These are phyloP conservation scores for Cutaneotrichosporon daszewskae DNA, from an alignment of 1,284 basidiomycete genomes.

Conservation along the genomic window DNA sequence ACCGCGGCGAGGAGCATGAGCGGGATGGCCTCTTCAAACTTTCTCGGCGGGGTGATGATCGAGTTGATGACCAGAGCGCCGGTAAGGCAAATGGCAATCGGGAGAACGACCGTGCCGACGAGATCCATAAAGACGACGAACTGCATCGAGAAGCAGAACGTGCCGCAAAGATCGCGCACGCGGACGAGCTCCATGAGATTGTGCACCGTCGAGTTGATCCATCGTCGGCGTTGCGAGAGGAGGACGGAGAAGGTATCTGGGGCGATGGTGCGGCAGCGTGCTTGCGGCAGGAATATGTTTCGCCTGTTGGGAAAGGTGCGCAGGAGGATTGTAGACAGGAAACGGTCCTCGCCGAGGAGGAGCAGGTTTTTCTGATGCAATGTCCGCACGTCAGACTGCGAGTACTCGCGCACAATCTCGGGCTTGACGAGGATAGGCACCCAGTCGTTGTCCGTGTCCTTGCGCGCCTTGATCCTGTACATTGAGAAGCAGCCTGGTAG, in stretches of 20 bases:
- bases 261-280: constrained; percentile 88
- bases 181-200: constrained; percentile 98
- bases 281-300: constrained; percentile 99
- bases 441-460: constrained; percentile 85
- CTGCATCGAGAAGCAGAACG: constrained; percentile 95
- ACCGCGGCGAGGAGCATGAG: constrained; percentile 83
- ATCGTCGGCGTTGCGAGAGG: constrained; percentile 92
- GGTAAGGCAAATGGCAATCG: constrained; percentile 88
- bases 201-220: constrained; percentile 99
- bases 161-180: constrained; percentile 91
- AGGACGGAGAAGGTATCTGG: constrained; percentile 91
- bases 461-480: constrained; percentile 95
- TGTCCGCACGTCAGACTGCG: constrained; percentile 85
- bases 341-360: constrained; percentile 95
- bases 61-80: constrained; percentile 81
- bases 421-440: constrained; percentile 95
- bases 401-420: constrained; percentile 96
- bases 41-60: constrained; percentile 70
- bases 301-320: constrained; percentile 97
- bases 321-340: constrained; percentile 88
- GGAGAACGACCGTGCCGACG: constrained; percentile 88
- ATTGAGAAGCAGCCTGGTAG: constrained; percentile 99
- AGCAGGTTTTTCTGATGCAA: constrained; percentile 97
- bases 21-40: constrained; percentile 90
- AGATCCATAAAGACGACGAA: constrained; percentile 99